These are phyloP conservation scores for Pseudopyrenochaeta lycopersici DNA, from an alignment of 2,329 filamentous ascomycete species.

Conservation along the genomic window DNA sequence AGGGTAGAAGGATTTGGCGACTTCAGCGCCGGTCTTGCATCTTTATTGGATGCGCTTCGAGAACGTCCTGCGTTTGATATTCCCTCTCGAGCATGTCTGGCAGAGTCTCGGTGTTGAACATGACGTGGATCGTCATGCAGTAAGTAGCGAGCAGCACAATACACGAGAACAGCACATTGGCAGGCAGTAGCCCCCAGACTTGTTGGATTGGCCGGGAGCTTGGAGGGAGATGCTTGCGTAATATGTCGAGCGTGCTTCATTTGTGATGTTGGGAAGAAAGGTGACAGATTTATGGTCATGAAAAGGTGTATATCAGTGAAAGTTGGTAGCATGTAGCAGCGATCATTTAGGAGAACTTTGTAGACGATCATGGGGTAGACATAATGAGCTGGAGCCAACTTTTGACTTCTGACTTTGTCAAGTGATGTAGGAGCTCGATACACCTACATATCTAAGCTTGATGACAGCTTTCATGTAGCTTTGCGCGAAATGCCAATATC, in stretches of 20 bases:
- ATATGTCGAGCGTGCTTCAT: neutral
- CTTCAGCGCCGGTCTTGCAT: neutral
- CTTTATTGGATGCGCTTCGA: neutral
- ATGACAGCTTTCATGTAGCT: neutral
- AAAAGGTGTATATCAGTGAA: too few relatives aligned
- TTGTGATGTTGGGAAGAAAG: neutral
- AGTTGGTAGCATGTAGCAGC: neutral
- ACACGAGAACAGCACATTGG: conserved; percentile 10
- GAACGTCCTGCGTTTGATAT: neutral
- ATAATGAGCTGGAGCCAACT: conserved; percentile 6
- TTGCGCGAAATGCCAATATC: neutral
- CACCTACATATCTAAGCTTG: neutral
- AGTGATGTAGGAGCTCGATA: neutral
- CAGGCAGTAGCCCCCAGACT: conserved; percentile 2
- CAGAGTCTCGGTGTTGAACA: conserved; percentile 3
- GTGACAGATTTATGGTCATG: too few relatives aligned
- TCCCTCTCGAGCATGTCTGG: neutral
- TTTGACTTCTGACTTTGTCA: conserved; percentile 4
- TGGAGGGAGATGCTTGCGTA: neutral
- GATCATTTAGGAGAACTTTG: neutral
- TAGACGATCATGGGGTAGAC: neutral
- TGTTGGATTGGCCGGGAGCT: conserved; percentile 7
- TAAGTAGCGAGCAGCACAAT: conserved; percentile 16
- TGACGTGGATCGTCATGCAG: conserved; percentile 15
- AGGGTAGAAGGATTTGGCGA: neutral